Conservation (phyloP, 1,139 yeast genomes). For the Diutina pseudorugosa region DNA sequence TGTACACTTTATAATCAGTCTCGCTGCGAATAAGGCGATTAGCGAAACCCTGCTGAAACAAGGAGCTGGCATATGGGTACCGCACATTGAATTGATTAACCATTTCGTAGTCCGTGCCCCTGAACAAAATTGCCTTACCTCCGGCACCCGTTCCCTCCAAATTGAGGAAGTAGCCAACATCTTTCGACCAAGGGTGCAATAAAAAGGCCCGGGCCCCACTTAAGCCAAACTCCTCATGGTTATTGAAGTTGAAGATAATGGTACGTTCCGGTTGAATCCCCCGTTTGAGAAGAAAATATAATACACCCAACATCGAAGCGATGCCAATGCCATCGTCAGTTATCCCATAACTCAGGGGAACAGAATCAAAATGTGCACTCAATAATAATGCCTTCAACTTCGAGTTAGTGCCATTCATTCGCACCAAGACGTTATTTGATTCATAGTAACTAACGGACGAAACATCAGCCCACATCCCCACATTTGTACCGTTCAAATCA, state of each 20-base stretch:
- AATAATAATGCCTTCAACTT: constrained; percentile 54
- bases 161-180: constrained; percentile 59
- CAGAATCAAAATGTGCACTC: constrained; percentile 85
- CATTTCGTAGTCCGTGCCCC: constrained; percentile 72
- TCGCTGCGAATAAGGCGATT: constrained; percentile 64
- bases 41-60: constrained; percentile 75
- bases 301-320: constrained; percentile 65
- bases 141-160: constrained; percentile 97
- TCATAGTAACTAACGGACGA: constrained; percentile 57
- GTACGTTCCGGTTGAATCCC: constrained; percentile 53
- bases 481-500: constrained; percentile 30
- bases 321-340: constrained; percentile 95
- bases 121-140: constrained; percentile 71
- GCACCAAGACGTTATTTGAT: constrained; percentile 65
- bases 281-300: constrained; percentile 31
- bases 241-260: constrained; percentile 73
- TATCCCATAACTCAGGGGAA: constrained; percentile 77
- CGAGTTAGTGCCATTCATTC: constrained; percentile 50
- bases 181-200: constrained; percentile 60
- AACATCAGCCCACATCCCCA: constrained; percentile 31
- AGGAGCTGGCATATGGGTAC: constrained; percentile 67
- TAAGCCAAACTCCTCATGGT: constrained; percentile 84
- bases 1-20: constrained; percentile 74
- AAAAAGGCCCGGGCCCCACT: constrained; percentile 73
- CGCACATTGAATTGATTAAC: constrained; percentile 36